Evolutionary conservation across 805 yeast species (phyloP), one percentile per base, ranked within the genome.

Genomic region (Naumovozyma castellii): DNA sequence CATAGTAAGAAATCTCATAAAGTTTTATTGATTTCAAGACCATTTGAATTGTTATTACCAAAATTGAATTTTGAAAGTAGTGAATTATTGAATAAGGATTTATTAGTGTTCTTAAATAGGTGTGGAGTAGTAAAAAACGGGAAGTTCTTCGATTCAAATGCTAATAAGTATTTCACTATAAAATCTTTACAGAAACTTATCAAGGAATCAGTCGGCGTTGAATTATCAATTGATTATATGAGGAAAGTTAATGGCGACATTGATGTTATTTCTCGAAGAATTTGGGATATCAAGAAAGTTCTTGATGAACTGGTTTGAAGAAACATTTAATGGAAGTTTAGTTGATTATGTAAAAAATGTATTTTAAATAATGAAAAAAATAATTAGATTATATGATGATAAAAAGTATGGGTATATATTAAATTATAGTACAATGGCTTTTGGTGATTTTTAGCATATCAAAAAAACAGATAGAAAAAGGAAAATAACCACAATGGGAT

Each of bases 1-100:
- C 92, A 84, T 53, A 66, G 72, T 38, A 71, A 69, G 36, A 77
- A 75, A 18, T 72, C 76, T 35, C 94, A 84, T 54, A 79, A 76
- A 42, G 94, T 83, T n/a, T 66, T 76, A 18, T 67, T 69, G 44
- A 70, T 77, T 25, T 75, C 87, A 0, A 68, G 67, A 42, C 84
- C 87, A 15, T 80, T 84, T 56, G 82, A 79, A 55, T 65, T 84
- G 34, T 66, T 62, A 27, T 53, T 67, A 20, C 68, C 71, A 5
- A 43, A 52, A 18, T 50, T 78, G 5, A 52, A 57, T 2, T 35
- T 42, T 8, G 45, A 39, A 2, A 56, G 55, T 16, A 45, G 56
- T 3, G 44, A 44, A 8, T 16, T 43, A 13, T 31, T 59, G 14
- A 43, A 47, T 9, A 53, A 51, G 34, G 43, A 45, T 12, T 47